Evolutionary conservation across 2,329 filamentous ascomycete species (phyloP), one percentile per base, ranked within the genome.

Genomic region (Spiromastix sp.): DNA sequence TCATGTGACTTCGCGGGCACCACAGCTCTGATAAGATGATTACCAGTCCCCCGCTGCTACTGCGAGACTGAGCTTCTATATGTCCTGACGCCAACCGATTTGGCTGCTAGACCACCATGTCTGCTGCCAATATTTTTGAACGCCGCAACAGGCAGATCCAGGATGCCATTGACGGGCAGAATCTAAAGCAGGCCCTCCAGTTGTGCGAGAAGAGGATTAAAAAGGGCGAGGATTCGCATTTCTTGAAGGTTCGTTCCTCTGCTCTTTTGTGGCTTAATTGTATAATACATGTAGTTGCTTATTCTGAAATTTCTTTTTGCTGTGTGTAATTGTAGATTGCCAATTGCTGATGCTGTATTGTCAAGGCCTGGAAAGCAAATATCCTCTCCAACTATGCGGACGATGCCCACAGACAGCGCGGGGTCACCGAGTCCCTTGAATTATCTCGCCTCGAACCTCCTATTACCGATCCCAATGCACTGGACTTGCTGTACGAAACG

Each of bases 191-290:
- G 45, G 66, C 66, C 5, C 43, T 69, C 36, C 63, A 68, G 46
- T 49, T 68, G 13, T 65, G 66, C 34, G 64, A 68, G 39, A 69
- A 68, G 43, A 67, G 66, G 34, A 63, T 68, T 44, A 72, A 76
- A 55, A 77, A 77, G 46, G 63, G 63, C 21, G 64, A 68, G 43
- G 55, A 64, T 37, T 62, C 60, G 4, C 48, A 53, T 3, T 63
- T 63, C 39, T 39, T 65, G 20, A 58, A 49, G 45, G 61, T 60
- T 36, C 42, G 54, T 46, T 21, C 16, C 4, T 16, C 8, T 6
- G 9, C 9, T 30, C 18, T 25, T 11, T 13, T 25, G 20, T 28
- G 20, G 13, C 21, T 26, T 33, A n/a, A 7, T 8, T n/a, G n/a
- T 16, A 7, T 13, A 13, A 11, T 16, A 13, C n/a, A 11, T 19